Percentiles rank a stretch among this genome's conserved stretches.
Conservation (phyloP, 352 stramenopile species). For the Aphanomyces astaci region DNA sequence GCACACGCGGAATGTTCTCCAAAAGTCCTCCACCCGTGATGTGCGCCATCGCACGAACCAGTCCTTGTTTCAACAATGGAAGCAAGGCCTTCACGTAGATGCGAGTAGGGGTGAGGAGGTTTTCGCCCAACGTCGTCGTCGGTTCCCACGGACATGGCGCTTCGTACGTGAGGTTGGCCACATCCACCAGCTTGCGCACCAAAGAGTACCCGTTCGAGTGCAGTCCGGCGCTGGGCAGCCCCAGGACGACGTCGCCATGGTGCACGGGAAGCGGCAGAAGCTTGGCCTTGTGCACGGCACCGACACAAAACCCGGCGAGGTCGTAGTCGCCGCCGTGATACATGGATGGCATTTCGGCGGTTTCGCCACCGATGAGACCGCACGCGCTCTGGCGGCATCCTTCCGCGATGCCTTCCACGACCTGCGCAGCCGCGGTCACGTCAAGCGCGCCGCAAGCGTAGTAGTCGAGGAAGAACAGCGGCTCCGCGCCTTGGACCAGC, state of each 20-base stretch:
- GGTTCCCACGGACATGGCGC: slow-evolving; percentile 65
- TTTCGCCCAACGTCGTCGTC: slow-evolving; percentile 87
- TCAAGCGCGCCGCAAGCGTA: slow-evolving; percentile 97
- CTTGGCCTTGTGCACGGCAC: slow-evolving; percentile 86
- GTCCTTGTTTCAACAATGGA: slow-evolving; percentile 60
- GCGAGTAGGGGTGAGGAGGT: slow-evolving; percentile 93
- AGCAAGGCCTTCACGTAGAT: slow-evolving; percentile 95
- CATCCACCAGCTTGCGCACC: slow-evolving; percentile 94
- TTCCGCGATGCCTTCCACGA: slow-evolving; percentile 97
- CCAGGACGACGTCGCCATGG: slow-evolving; percentile 90
- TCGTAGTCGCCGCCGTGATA: slow-evolving; percentile 98
- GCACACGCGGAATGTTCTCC: slow-evolving; percentile 97
- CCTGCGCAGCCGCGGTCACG: slow-evolving; percentile 87
- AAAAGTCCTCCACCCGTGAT: slow-evolving; percentile 97
- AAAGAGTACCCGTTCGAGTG: slow-evolving; percentile 99
- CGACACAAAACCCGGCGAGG: slow-evolving; percentile 97
- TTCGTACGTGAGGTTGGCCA: slow-evolving; percentile 77
- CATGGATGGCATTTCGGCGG: slow-evolving; percentile 99
- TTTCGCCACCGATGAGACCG: slow-evolving; percentile 94
- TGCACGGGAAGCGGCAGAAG: slow-evolving; percentile 82
- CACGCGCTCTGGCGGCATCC: slow-evolving; percentile 94
- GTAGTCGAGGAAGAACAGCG: slow-evolving; percentile 99
- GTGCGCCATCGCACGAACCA: slow-evolving; percentile 92
- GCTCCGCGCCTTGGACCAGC: slow-evolving; percentile 97
- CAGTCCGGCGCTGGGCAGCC: slow-evolving; percentile 92